phyloP scores from a whole-genome alignment of 2,329 filamentous ascomycete genomes.

The Cytospora mali region DNA sequence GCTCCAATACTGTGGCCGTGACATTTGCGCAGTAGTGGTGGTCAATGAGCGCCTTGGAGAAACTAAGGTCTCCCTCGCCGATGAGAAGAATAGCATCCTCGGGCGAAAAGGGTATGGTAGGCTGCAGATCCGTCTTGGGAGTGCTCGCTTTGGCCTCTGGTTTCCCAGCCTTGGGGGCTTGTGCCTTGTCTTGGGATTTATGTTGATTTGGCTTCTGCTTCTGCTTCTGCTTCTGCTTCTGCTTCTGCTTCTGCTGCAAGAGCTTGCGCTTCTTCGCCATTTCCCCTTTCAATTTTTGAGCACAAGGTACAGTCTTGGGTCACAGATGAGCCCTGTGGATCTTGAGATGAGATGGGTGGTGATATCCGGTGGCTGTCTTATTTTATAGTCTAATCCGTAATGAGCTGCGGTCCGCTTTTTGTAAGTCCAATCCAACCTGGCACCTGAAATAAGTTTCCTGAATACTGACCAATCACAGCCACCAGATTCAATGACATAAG shows the following conservation, averaged over 20 bases:
- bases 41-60: constrained; percentile 66
- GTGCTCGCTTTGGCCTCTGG: constrained; percentile 29
- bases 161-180: constrained; percentile 26
- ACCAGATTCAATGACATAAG: not conserved
- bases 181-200: constrained; percentile 18
- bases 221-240: constrained; percentile 41
- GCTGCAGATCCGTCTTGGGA: constrained; percentile 40
- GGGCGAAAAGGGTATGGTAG: constrained; percentile 67
- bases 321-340: not conserved
- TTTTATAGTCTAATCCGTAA: constrained; percentile 13
- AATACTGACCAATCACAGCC: not conserved
- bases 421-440: constrained; percentile 5
- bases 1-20: constrained; percentile 71
- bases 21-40: constrained; percentile 68
- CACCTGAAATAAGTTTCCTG: not conserved
- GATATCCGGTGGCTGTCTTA: not conserved
- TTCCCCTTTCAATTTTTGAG: not conserved
- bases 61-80: constrained; percentile 82
- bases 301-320: not conserved
- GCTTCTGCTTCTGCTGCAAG: not conserved
- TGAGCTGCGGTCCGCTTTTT: constrained; percentile 21
- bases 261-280: constrained; percentile 40
- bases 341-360: not conserved
- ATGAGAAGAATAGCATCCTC: constrained; percentile 73
- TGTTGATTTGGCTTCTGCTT: constrained; percentile 20